Conservation (phyloP, 108 stramenopile species). For the Mediolabrus comicus region DNA sequence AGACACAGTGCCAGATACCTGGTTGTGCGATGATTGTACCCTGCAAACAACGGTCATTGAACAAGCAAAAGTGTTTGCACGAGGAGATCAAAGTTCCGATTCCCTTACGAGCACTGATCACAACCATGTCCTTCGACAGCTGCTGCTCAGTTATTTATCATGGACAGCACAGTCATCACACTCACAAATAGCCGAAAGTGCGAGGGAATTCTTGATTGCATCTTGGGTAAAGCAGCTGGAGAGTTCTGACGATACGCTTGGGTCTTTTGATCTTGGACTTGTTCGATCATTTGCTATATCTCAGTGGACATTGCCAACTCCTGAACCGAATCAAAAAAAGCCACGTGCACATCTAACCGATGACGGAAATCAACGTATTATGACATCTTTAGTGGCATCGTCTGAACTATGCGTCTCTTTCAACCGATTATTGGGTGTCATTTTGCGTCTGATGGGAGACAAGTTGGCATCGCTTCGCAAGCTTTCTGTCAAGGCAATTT, state of each 20-base stretch:
- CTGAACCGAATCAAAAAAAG: slow-evolving; percentile 7
- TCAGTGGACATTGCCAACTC: slow-evolving; percentile 43
- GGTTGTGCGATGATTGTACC: slow-evolving; percentile 85
- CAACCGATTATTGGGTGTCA: slow-evolving; percentile 60
- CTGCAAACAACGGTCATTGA: slow-evolving; percentile 55
- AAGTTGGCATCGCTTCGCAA: slow-evolving; percentile 64
- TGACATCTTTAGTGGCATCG: slow-evolving; percentile 49
- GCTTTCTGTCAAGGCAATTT: slow-evolving; percentile 80
- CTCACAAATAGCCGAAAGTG: slow-evolving; percentile 38
- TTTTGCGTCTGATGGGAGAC: slow-evolving; percentile 79
- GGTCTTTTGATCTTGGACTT: slow-evolving; percentile 37
- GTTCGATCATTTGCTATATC: slow-evolving; percentile 46
- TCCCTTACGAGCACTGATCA: slow-evolving; percentile 35
- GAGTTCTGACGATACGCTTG: slow-evolving; percentile 10
- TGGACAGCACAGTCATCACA: slow-evolving; percentile 24
- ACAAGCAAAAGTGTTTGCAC: slow-evolving; percentile 44
- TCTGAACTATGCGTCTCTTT: slow-evolving; percentile 63
- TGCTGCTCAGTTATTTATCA: slow-evolving; percentile 63
- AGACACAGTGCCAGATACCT: slow-evolving; percentile 65
- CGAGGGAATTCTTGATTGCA: slow-evolving; percentile 71
- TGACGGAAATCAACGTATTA: slow-evolving; percentile 73
- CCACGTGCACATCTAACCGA: slow-evolving; percentile 43
- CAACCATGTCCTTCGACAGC: slow-evolving; percentile 60
- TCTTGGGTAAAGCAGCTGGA: slow-evolving; percentile 61
- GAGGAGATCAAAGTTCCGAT: background rate